Base-by-base conservation (phyloP, 2,329 filamentous ascomycete species). In the Fusarium veterinarium region DNA sequence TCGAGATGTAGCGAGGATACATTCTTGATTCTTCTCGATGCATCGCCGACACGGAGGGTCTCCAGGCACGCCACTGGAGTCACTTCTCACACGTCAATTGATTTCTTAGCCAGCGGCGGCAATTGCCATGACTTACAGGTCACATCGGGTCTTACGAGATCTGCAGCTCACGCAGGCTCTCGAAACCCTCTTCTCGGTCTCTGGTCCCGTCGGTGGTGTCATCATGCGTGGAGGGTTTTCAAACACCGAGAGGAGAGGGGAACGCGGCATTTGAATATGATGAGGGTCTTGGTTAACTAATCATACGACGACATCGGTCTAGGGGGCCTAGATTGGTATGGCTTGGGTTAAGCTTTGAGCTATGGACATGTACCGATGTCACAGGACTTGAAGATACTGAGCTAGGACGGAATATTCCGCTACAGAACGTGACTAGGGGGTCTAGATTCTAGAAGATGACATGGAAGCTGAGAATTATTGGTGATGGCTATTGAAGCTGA, bases 1-100 rank as follows among this genome's bases (percentile, higher is more conserved):
- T 35, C 78, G 78, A 16, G 82, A 84, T 9, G 81, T 83, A n/a
- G 81, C 82, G 35, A 84, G 76, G 19, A 83, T 76, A 56, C 83
- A 84, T 64, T 83, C 79, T 42, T 80, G 78, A 55, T 79, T 70
- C 51, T 83, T 79, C 49, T 83, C 79, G 48, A 80, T 73, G 58
- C 83, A 84, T 57, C 81, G 76, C 23, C 81, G 79, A 64, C 83
- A 84, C 5, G 82, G 83, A 9, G 80, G 80, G 17, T 73, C 69
- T 17, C 80, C 80, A 23, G 82, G 79, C n/a, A 76, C 75, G 30
- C 81, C 82, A 38, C 77, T 80, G 3, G 77, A 75, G 56, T 81
- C 80, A 31, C 80, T 81, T 38, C 16, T 5, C 16, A 38, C 28
- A 31, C n/a, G 12, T 60, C 20, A 52, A 38, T 31, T 13, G 20